These are phyloP conservation scores for Spergularia marina DNA, from an alignment of 148 eudicot species.

Conservation along the genomic window DNA sequence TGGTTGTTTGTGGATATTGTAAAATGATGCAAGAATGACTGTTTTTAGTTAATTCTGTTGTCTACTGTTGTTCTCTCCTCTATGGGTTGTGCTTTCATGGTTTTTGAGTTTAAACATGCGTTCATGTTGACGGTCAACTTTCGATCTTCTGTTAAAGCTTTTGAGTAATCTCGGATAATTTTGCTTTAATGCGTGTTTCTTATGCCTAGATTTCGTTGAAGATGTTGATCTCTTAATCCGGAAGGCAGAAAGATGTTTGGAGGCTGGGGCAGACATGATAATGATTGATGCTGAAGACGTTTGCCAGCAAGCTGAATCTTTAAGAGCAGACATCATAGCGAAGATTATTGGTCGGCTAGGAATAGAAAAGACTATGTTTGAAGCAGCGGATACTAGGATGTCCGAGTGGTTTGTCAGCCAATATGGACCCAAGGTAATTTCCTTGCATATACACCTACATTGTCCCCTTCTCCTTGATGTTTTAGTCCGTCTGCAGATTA, in stretches of 20 bases:
- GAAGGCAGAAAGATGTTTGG: constrained; percentile 91
- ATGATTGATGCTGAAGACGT: constrained; percentile 88
- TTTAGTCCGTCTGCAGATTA: neutral
- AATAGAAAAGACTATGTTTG: constrained; percentile 90
- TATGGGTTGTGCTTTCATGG: too few relatives aligned
- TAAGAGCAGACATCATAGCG: constrained; percentile 74
- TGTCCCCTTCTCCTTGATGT: neutral
- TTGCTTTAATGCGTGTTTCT: neutral
- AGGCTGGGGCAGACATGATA: constrained; percentile 98
- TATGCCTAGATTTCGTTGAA: constrained; percentile 67
- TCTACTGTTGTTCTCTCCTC: too few relatives aligned
- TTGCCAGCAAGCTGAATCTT: constrained; percentile 58
- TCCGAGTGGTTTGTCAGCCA: constrained; percentile 89
- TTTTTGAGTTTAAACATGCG: too few relatives aligned
- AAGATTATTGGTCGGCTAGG: constrained; percentile 87
- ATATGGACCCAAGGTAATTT: constrained; percentile 81
- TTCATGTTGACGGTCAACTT: too few relatives aligned
- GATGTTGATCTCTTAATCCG: constrained; percentile 75
- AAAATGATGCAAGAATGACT: too few relatives aligned
- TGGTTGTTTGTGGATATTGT: neutral
- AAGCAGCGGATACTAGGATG: constrained; percentile 67
- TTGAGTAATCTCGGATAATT: neutral
- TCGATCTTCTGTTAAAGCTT: neutral
- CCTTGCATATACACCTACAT: neutral
- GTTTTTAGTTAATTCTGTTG: too few relatives aligned